Evolutionary conservation across 2,329 filamentous ascomycete species (phyloP).

Genomic region (Helminthosporium solani): DNA sequence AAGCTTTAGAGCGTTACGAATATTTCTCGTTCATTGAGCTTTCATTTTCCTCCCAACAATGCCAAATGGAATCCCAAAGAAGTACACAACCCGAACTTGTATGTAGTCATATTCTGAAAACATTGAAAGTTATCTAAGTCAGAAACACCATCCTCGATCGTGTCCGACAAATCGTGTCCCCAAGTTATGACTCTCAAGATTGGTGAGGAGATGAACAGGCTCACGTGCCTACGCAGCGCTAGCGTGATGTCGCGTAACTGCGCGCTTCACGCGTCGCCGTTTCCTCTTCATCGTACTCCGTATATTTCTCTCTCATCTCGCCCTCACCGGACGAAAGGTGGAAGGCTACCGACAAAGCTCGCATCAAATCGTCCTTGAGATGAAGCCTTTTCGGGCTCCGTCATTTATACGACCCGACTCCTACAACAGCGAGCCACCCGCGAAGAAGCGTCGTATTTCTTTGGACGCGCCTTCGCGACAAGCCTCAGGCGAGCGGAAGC

Average conservation of each 20-base stretch:
- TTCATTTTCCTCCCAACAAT: no score
- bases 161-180: no score
- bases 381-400: constrained; percentile 41
- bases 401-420: constrained; percentile 29
- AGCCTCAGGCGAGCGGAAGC: constrained; percentile 31
- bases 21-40: no score
- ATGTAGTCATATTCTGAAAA: no score
- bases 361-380: background rate
- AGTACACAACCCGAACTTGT: no score
- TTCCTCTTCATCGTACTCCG: background rate
- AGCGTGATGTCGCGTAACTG: background rate
- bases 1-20: no score
- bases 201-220: background rate
- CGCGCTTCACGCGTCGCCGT: constrained; percentile 1
- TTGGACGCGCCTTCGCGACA: constrained; percentile 24
- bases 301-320: background rate
- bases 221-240: constrained; percentile 1
- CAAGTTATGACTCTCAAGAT: no score
- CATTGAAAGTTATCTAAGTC: no score
- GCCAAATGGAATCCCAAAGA: no score
- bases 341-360: background rate
- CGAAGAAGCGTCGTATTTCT: constrained; percentile 46
- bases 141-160: no score
- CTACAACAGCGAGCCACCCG: constrained; percentile 33
- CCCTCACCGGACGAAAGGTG: background rate